phyloP scores from a whole-genome alignment of 805 yeast species.

The Saccharomycopsis guyanensis region DNA sequence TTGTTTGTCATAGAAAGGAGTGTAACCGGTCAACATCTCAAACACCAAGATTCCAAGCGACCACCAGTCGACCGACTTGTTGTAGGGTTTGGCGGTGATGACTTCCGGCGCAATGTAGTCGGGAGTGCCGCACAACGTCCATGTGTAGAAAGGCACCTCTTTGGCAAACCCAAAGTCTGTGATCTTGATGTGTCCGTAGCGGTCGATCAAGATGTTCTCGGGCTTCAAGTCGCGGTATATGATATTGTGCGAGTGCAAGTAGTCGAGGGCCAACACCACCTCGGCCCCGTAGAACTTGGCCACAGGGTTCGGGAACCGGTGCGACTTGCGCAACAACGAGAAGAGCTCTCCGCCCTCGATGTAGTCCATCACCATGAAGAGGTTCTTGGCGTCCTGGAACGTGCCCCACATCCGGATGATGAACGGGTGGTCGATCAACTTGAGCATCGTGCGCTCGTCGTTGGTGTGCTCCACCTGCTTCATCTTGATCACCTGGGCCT shows the following conservation, averaged over 20 bases:
- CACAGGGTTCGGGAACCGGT: conserved; percentile 89
- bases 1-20: conserved; percentile 88
- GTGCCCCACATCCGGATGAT: conserved; percentile 96
- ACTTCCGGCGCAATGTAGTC: conserved; percentile 97
- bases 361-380: conserved; percentile 95
- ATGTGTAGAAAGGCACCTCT: conserved; percentile 85
- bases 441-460: conserved; percentile 86
- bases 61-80: conserved; percentile 98
- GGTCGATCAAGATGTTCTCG: conserved; percentile 80
- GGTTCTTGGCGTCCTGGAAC: conserved; percentile 75
- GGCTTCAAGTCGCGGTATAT: conserved; percentile 91
- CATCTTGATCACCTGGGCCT: conserved; percentile 81
- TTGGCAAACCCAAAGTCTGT: conserved; percentile 96
- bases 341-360: conserved; percentile 95
- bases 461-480: conserved; percentile 95
- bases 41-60: conserved; percentile 84
- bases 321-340: conserved; percentile 76
- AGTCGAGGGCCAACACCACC: conserved; percentile 76
- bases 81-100: conserved; percentile 87
- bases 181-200: conserved; percentile 84
- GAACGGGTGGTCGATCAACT: conserved; percentile 83
- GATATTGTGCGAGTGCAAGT: conserved; percentile 76
- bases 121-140: conserved; percentile 93
- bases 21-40: conserved; percentile 93
- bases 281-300: conserved; percentile 96